Conservation (phyloP, 1,284 basidiomycete genomes). For the Omphalotus olearius region DNA sequence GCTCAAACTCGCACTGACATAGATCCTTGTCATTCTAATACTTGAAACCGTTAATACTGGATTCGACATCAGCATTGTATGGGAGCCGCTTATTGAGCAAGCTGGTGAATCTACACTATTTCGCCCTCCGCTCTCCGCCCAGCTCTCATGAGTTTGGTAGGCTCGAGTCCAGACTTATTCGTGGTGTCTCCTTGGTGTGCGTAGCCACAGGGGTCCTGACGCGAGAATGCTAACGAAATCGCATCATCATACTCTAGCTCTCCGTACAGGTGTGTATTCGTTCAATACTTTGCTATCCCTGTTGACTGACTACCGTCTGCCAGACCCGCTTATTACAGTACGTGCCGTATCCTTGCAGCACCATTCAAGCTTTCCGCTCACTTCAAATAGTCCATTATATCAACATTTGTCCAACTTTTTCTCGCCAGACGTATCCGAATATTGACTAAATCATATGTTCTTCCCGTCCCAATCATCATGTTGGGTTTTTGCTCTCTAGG, state of each 20-base stretch:
- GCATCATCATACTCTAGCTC: neutral
- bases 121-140: neutral
- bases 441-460: neutral
- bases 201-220: no score
- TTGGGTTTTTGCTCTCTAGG: neutral
- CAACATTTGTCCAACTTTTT: neutral
- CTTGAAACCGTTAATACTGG: constrained; percentile 9
- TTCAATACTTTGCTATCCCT: neutral
- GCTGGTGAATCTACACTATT: constrained; percentile 4
- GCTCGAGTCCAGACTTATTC: neutral
- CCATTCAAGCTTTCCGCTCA: neutral
- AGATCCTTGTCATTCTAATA: constrained; percentile 1
- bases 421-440: neutral
- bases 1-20: neutral
- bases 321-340: constrained; percentile 2
- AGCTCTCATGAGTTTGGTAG: neutral
- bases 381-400: neutral
- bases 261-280: neutral
- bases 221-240: neutral
- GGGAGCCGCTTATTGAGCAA: constrained; percentile 13
- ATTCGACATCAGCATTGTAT: constrained; percentile 14
- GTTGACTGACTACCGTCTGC: neutral
- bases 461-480: neutral
- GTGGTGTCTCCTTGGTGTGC: neutral
- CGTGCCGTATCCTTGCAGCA: neutral